These are phyloP conservation scores for Loxodes magnus DNA, from an alignment of 73 alveolate species.

Conservation along the genomic window DNA sequence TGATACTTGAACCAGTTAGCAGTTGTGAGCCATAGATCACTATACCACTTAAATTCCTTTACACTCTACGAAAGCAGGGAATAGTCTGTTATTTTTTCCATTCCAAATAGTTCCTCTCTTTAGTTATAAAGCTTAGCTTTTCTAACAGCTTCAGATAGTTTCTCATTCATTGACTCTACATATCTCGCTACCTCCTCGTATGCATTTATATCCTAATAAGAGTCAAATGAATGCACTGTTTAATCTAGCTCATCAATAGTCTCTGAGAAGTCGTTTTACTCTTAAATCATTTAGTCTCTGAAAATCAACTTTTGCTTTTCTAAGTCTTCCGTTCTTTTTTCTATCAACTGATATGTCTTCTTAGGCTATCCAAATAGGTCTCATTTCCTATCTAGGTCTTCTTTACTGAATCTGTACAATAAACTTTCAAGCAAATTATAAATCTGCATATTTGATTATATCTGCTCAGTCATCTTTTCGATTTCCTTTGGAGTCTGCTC, in stretches of 20 bases:
- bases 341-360: constrained; percentile 71
- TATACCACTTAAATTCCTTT: constrained; percentile 71
- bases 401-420: constrained; percentile 72
- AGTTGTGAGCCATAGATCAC: constrained; percentile 76
- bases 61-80: constrained; percentile 73
- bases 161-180: constrained; percentile 73
- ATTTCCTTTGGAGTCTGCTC: constrained; percentile 82
- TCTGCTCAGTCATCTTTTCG: constrained; percentile 78
- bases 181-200: constrained; percentile 76
- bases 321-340: constrained; percentile 63
- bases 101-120: constrained; percentile 85
- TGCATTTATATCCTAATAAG: constrained; percentile 74
- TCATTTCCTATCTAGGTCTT: constrained; percentile 88
- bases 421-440: constrained; percentile 89
- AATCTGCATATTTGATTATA: constrained; percentile 64
- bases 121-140: constrained; percentile 81
- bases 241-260: constrained; percentile 75
- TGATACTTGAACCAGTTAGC: constrained; percentile 58
- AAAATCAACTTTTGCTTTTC: constrained; percentile 87
- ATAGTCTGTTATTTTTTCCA: constrained; percentile 90
- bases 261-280: constrained; percentile 84
- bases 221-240: constrained; percentile 82
- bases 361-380: constrained; percentile 90
- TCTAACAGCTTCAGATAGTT: constrained; percentile 79
- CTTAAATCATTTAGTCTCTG: constrained; percentile 78